phyloP scores from a whole-genome alignment of 345 rosid genomes.

The Angophora floribunda region DNA sequence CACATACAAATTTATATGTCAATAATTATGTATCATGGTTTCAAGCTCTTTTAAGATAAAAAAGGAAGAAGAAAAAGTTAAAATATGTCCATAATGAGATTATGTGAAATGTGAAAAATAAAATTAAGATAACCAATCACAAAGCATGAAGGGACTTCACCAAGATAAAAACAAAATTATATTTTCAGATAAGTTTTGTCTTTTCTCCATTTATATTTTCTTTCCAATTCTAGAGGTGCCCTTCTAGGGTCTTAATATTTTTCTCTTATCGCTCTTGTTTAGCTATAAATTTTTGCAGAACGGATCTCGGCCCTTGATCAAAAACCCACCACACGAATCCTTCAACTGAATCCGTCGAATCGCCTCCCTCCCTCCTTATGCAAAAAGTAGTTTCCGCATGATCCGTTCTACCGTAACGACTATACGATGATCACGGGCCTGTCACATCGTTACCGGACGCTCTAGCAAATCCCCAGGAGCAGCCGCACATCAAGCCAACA shows the following conservation, averaged over 20 bases:
- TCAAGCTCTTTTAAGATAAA: too few species aligned
- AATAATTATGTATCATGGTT: too few species aligned
- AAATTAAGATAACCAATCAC: too few species aligned
- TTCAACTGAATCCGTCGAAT: neutral
- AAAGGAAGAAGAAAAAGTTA: too few species aligned
- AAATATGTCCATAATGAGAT: too few species aligned
- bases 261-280: neutral
- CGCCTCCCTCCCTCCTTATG: neutral
- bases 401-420: accelerated
- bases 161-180: too few species aligned
- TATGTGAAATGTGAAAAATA: too few species aligned
- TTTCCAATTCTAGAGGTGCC: neutral
- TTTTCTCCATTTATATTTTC: neutral
- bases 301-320: neutral
- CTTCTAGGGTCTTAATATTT: too few species aligned
- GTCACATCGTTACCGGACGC: too few species aligned
- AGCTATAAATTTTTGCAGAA: neutral
- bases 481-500: neutral
- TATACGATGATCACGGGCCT: neutral
- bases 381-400: neutral
- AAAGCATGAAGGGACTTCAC: too few species aligned
- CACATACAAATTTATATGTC: too few species aligned
- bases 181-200: neutral
- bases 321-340: neutral
- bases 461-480: neutral